Evolutionary conservation across 768 basidiomycete species (phyloP).

Genomic region (Termitomyces sp.): DNA sequence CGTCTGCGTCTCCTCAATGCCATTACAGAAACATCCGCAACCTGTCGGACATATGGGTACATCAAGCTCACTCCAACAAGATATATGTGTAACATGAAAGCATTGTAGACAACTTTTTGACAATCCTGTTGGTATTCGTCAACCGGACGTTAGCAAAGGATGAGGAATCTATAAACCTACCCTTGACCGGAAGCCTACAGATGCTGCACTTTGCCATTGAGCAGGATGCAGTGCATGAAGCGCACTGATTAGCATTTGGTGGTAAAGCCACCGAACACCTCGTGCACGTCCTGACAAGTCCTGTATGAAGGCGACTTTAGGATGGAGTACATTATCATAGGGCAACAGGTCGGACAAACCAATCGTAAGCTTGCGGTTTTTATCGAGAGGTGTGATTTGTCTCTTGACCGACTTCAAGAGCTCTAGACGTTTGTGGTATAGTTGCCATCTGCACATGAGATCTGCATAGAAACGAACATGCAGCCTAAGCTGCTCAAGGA

Average conservation of each 20-base stretch:
- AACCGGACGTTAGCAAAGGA: not conserved
- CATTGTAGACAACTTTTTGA: slow-evolving; percentile 58
- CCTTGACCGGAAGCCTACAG: slow-evolving; percentile 73
- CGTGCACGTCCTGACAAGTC: slow-evolving; percentile 42
- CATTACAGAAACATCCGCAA: slow-evolving; percentile 59
- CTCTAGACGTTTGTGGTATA: slow-evolving; percentile 66
- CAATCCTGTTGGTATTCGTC: slow-evolving; percentile 42
- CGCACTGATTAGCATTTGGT: slow-evolving; percentile 32
- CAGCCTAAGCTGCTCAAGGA: slow-evolving; percentile 36
- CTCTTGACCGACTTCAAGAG: slow-evolving; percentile 59
- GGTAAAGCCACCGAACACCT: slow-evolving; percentile 32
- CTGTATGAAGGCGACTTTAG: slow-evolving; percentile 20
- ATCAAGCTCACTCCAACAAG: slow-evolving; percentile 52
- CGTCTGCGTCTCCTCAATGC: slow-evolving; percentile 17
- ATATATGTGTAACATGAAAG: slow-evolving; percentile 59
- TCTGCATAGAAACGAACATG: slow-evolving; percentile 76
- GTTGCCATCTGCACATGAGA: slow-evolving; percentile 65
- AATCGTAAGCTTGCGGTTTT: slow-evolving; percentile 25
- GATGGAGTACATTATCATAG: not conserved
- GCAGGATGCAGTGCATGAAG: slow-evolving; percentile 34
- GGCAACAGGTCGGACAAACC: slow-evolving; percentile 19
- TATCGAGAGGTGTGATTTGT: slow-evolving; percentile 12
- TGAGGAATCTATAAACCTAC: slow-evolving; percentile 25
- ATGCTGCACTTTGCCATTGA: slow-evolving; percentile 56
- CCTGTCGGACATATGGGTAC: slow-evolving; percentile 57